phyloP scores from a whole-genome alignment of 2,329 filamentous ascomycete genomes.

The Leptoxyphium fumago region DNA sequence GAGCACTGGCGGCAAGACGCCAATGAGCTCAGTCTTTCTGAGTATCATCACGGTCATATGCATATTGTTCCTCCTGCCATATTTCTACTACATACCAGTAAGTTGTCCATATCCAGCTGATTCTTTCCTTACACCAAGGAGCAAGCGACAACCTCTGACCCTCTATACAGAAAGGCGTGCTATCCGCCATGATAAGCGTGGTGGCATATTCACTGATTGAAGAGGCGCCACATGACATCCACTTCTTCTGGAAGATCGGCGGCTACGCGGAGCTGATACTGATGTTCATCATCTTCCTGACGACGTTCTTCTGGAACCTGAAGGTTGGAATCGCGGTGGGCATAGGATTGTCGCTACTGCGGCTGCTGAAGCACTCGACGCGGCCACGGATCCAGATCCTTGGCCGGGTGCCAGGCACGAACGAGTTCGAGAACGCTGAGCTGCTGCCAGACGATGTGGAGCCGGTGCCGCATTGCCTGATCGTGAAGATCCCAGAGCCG shows the following conservation, averaged over 20 bases:
- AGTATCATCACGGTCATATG: slow-evolving; percentile 69
- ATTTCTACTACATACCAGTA: slow-evolving; percentile 92
- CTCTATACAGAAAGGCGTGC: slow-evolving; percentile 61
- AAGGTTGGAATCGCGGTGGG: slow-evolving; percentile 88
- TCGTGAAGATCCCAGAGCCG: slow-evolving; percentile 95
- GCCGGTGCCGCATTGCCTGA: slow-evolving; percentile 80
- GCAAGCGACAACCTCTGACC: neutral
- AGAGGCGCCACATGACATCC: slow-evolving; percentile 82
- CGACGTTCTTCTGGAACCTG: slow-evolving; percentile 90
- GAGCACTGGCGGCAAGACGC: slow-evolving; percentile 78
- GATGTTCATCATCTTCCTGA: slow-evolving; percentile 79
- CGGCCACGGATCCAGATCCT: slow-evolving; percentile 92
- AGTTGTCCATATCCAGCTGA: slow-evolving; percentile 23
- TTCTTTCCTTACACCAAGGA: neutral
- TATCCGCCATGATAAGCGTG: slow-evolving; percentile 87
- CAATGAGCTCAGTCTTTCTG: slow-evolving; percentile 83
- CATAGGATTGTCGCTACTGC: slow-evolving; percentile 76
- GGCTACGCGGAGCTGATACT: slow-evolving; percentile 76
- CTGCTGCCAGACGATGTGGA: slow-evolving; percentile 43
- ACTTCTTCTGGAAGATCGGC: slow-evolving; percentile 73
- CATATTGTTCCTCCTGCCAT: slow-evolving; percentile 70
- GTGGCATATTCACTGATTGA: slow-evolving; percentile 91
- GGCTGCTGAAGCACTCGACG: slow-evolving; percentile 80
- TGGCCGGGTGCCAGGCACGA: slow-evolving; percentile 69
- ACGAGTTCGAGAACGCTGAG: slow-evolving; percentile 73